Evolutionary conservation across 1,284 basidiomycete genomes (phyloP).

Genomic region (Pseudozyma tsukubaensis): DNA sequence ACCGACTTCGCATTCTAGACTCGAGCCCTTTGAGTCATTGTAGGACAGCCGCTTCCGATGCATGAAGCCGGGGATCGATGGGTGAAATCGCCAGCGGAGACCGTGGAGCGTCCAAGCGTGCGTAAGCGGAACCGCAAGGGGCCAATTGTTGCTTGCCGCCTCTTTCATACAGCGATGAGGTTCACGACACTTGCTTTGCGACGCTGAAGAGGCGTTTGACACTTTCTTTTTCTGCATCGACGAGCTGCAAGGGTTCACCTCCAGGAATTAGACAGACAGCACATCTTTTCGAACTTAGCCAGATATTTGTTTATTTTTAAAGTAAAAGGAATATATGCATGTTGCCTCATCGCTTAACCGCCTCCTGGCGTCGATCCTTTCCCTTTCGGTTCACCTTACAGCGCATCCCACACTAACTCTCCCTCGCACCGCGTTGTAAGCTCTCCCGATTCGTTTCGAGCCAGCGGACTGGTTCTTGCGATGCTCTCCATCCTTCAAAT

Average conservation of each 20-base stretch:
- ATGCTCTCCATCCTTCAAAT: background rate
- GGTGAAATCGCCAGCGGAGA: no score
- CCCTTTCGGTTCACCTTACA: background rate
- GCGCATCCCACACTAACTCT: background rate
- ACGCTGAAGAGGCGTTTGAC: background rate
- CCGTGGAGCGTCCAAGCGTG: no score
- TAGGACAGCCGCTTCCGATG: no score
- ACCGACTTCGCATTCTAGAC: no score
- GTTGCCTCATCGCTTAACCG: conserved; percentile 11
- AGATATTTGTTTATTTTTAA: no score
- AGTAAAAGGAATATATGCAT: background rate
- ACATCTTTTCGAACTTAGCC: no score
- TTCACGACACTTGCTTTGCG: no score
- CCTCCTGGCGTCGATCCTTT: conserved; percentile 25
- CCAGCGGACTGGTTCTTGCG: background rate
- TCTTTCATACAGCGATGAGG: no score
- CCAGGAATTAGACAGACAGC: conserved; percentile 30
- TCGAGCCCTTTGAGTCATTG: no score
- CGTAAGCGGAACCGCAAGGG: no score
- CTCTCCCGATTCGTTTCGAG: background rate
- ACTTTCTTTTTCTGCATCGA: conserved; percentile 3
- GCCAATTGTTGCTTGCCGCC: background rate
- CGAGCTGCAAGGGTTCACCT: conserved; percentile 25
- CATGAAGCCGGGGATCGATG: no score
- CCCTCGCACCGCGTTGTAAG: background rate